Base-by-base conservation (phyloP, 805 yeast species). In the Candida tibetensis region DNA sequence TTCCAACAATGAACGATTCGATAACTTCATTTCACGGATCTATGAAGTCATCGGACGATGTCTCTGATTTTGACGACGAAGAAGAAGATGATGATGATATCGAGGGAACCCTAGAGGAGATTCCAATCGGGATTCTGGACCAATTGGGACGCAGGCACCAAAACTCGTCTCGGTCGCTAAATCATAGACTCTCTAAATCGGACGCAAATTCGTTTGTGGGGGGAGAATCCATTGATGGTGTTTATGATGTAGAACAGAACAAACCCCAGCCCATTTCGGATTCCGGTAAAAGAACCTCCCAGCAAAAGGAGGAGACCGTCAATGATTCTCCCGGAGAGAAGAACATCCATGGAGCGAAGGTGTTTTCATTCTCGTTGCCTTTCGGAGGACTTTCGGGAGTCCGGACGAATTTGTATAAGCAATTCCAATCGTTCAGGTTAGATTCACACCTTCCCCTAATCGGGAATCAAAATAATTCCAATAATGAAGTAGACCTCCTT, bases 331-430 rank as follows among this genome's bases (percentile, higher is more conserved):
- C 54, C 4, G 32, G 53, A 17, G 44, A 56, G 28, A 30, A 38
- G 33, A 23, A 41, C 28, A 41, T 44, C 37, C 30, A 36, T 23
- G 26, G 52, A 9, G 69, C 64, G 35, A 71, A 69, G 48, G 71
- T 76, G 32, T 77, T 77, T 43, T 66, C 76, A 28, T 79, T 81
- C 46, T 72, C 82, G 14, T 63, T 81, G 36, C 85, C 85, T 3
- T 76, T 80, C 50, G 80, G 79, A 6, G 72, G 74, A 15, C 51
- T 68, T 14, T 51, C 64, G 3, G 45, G 38, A 5, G 38, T 60
- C n/a, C 39, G 55, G 10, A 41, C 46, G 19, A 67, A 65, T 30
- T 35, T 69, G 27, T 55, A 51, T 15, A 54, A 47, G 25, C 57
- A 60, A 22, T 36, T 53, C 28, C 58, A 49, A 41, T 46, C 51